Conservation (phyloP, 2,329 filamentous ascomycete genomes). For the Lachnellula subtilissima region DNA sequence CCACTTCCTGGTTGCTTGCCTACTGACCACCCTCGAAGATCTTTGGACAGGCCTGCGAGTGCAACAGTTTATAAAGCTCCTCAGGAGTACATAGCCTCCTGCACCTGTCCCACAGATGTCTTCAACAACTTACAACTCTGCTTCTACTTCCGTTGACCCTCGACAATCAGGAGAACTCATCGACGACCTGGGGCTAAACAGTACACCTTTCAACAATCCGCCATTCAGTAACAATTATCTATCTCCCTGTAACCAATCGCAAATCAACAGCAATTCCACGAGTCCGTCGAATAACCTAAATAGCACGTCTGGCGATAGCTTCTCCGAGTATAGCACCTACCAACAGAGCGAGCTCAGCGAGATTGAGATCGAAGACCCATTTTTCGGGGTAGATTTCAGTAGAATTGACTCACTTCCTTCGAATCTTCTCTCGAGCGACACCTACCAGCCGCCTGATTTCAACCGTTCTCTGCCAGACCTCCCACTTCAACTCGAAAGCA, state of each 20-base stretch:
- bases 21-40: slow-evolving; percentile 18
- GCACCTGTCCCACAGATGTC: slow-evolving; percentile 27
- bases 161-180: slow-evolving; percentile 22
- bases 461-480: slow-evolving; percentile 15
- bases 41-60: slow-evolving; percentile 17
- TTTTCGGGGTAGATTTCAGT: slow-evolving; percentile 32
- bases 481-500: slow-evolving; percentile 11
- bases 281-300: slow-evolving; percentile 26
- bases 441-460: slow-evolving; percentile 15
- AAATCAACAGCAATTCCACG: slow-evolving; percentile 26
- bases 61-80: slow-evolving; percentile 15
- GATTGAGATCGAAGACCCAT: slow-evolving; percentile 27
- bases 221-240: slow-evolving; percentile 21
- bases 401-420: slow-evolving; percentile 22
- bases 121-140: slow-evolving; percentile 24
- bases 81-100: slow-evolving; percentile 28
- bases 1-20: slow-evolving; percentile 18
- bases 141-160: slow-evolving; percentile 21
- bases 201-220: slow-evolving; percentile 16
- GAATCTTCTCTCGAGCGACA: slow-evolving; percentile 7
- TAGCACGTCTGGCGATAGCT: slow-evolving; percentile 26
- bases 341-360: slow-evolving; percentile 28
- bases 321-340: slow-evolving; percentile 28
- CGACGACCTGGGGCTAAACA: slow-evolving; percentile 21
- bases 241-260: slow-evolving; percentile 26